A percentile compares a stretch with the other conserved stretches of the same genome.
These are phyloP conservation scores for Escallonia herrerae DNA, from an alignment of 129 eudicot species.

Conservation along the genomic window DNA sequence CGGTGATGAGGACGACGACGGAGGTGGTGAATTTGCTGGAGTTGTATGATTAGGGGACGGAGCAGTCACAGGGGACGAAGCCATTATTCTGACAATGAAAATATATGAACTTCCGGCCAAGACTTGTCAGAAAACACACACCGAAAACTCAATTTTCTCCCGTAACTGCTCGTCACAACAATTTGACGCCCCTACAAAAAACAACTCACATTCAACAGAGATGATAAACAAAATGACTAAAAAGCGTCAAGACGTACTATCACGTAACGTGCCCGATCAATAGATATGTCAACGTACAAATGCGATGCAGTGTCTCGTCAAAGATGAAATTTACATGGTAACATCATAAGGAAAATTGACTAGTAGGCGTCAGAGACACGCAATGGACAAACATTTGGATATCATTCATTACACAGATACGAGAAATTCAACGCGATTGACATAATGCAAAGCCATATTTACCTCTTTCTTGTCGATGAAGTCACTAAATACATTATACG, in stretches of 20 bases:
- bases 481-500: no score
- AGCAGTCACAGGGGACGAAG: conserved; percentile 39
- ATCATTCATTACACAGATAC: no score
- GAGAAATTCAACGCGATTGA: no score
- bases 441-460: no score
- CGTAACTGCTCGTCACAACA: conserved; percentile 22
- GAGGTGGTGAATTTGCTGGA: conserved; percentile 1
- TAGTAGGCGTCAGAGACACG: conserved; percentile 7
- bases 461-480: no score
- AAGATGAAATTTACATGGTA: not conserved
- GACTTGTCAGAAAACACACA: conserved; percentile 1
- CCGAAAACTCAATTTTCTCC: conserved; percentile 36
- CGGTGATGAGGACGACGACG: not conserved
- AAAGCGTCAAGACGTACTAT: not conserved
- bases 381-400: not conserved
- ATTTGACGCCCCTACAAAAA: conserved; percentile 24
- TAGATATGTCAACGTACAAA: conserved; percentile 3
- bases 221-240: no score
- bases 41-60: conserved; percentile 20
- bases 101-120: conserved; percentile 10
- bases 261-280: conserved; percentile 8
- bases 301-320: no score
- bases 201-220: not conserved
- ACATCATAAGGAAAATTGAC: conserved; percentile 1
- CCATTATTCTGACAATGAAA: conserved; percentile 23